These are phyloP conservation scores for Rhododendron williamsianum DNA, from an alignment of 148 eudicot genomes.

Conservation along the genomic window DNA sequence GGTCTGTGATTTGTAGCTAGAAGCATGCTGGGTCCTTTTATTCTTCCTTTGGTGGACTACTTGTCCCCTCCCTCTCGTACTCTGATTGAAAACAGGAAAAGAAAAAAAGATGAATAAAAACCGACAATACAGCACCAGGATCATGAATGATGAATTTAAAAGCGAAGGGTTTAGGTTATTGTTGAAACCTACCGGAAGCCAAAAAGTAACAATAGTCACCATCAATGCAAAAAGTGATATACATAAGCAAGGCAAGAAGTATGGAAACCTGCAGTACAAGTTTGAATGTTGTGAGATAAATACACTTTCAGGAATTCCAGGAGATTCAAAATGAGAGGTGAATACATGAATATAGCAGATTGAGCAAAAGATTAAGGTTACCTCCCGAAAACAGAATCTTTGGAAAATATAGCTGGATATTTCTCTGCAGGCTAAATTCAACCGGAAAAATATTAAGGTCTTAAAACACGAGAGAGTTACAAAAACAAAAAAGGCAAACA, in stretches of 20 bases:
- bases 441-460: not conserved
- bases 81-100: not conserved
- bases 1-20: not conserved
- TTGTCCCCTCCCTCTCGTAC: not conserved
- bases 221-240: slow-evolving; percentile 54
- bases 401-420: slow-evolving; percentile 56
- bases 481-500: not conserved
- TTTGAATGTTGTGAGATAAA: not conserved
- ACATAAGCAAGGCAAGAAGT: slow-evolving; percentile 74
- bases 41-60: not conserved
- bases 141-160: not conserved
- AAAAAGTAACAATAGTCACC: slow-evolving; percentile 44
- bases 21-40: not conserved
- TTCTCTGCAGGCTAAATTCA: slow-evolving; percentile 86
- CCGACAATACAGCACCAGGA: not conserved
- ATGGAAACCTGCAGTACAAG: slow-evolving; percentile 70
- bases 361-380: slow-evolving; percentile 16
- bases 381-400: slow-evolving; percentile 79
- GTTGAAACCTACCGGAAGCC: slow-evolving; percentile 69
- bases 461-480: not conserved
- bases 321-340: not conserved
- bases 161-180: not conserved
- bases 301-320: not conserved
- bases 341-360: not conserved
- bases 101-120: not conserved